Percentiles rank a stretch among this genome's conserved stretches.
Evolutionary conservation across 2,329 filamentous ascomycete species (phyloP).

Genomic region (Cladosporium austrohemisphaericum): DNA sequence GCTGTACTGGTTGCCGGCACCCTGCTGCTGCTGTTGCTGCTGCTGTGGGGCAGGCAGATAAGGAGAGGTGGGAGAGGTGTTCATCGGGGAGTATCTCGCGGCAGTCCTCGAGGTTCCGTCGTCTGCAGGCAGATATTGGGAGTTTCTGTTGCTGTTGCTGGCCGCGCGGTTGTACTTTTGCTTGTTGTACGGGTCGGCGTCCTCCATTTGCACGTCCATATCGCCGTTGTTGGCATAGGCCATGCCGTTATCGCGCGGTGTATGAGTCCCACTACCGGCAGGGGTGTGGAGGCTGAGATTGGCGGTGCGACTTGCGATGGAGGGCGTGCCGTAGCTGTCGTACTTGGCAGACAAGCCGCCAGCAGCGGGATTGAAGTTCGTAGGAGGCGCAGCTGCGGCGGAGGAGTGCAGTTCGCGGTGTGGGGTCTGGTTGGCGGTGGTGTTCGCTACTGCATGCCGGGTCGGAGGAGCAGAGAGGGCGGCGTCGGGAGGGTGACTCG

Average conservation of each 20-base stretch:
- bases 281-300: slow-evolving; percentile 36
- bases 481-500: slow-evolving; percentile 9
- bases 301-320: slow-evolving; percentile 34
- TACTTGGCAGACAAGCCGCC: slow-evolving; percentile 13
- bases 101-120: slow-evolving; percentile 73
- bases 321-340: slow-evolving; percentile 25
- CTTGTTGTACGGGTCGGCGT: slow-evolving; percentile 78
- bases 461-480: not conserved
- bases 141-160: slow-evolving; percentile 55
- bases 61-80: slow-evolving; percentile 75
- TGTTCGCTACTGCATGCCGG: slow-evolving; percentile 8
- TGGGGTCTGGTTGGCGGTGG: slow-evolving; percentile 1
- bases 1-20: slow-evolving; percentile 26
- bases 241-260: slow-evolving; percentile 14
- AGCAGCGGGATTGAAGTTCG: not conserved
- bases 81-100: slow-evolving; percentile 95
- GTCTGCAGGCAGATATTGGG: slow-evolving; percentile 58
- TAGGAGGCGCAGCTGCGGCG: slow-evolving; percentile 2
- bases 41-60: slow-evolving; percentile 57
- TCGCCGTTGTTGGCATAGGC: slow-evolving; percentile 39
- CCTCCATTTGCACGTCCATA: slow-evolving; percentile 66
- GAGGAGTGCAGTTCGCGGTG: slow-evolving; percentile 7
- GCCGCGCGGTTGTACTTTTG: slow-evolving; percentile 81
- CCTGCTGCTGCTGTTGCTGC: slow-evolving; percentile 39
- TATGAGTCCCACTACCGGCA: slow-evolving; percentile 9